Evolutionary conservation across 2,329 filamentous ascomycete species (phyloP), one percentile per base, ranked within the genome.

Genomic region (Neopestalotiopsis rosae): DNA sequence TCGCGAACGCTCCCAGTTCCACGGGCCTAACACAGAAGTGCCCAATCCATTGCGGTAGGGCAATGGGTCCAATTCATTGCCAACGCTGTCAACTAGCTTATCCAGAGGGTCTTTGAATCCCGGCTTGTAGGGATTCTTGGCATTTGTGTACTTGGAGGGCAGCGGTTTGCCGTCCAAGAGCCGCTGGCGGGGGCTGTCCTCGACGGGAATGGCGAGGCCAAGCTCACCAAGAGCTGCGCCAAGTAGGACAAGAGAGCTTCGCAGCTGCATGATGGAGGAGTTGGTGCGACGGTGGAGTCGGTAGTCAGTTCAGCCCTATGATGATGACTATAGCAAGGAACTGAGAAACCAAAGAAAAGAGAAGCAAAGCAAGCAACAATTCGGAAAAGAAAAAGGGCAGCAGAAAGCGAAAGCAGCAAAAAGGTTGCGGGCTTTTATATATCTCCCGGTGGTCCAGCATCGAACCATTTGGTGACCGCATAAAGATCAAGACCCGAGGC

Each of bases 1-100:
- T 61, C 89, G 85, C 66, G 92, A 89, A 28, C 92, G 89, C 65
- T 88, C 88, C 69, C 82, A 84, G 77, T 94, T 94, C 78, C 90
- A 89, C 0, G 92, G 92, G 0, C 92, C 92, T 28, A 93, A 81
- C 14, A 94, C 88, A 10, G 87, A 89, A 17, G 90, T 85, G 28
- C 92, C 92, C 30, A 88, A 76, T 30, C 90, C 90, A 75, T 90
- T 90, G 42, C 89, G 85, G 77, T 83, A 90, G 1, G 91, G 91
- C 67, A 90, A 79, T 32, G 91, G 91, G 71, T 92, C 86, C n/a
- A 92, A 81, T 12, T 85, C 81, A 2, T 89, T 82, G 13, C 86
- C 87, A 58, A 90, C 76, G 5, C 89, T 79, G 76, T 93, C 91
- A 56, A 92, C 79, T 58, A 89, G 87, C 68, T 81, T 81, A 77